Conservation (phyloP, 768 basidiomycete genomes). For the Naganishia antarctica region DNA sequence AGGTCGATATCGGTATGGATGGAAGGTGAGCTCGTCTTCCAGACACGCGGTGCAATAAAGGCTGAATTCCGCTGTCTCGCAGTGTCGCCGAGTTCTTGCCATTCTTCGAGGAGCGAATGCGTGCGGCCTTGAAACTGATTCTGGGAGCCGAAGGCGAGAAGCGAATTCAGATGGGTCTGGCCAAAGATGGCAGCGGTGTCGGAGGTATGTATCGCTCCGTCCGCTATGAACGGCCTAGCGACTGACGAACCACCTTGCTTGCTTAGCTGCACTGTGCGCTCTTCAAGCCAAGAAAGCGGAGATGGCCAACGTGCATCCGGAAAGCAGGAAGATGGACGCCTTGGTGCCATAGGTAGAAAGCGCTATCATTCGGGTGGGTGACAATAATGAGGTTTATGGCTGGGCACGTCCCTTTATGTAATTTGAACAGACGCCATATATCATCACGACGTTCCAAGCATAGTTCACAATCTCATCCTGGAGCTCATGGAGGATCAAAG, state of each 20-base stretch:
- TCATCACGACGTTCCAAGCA: no score
- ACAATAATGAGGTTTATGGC: no score
- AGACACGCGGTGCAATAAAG: no score
- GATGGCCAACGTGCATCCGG: slow-evolving; percentile 10
- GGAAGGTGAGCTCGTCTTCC: slow-evolving; percentile 56
- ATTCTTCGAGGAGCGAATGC: slow-evolving; percentile 67
- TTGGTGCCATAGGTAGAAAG: slow-evolving; percentile 16
- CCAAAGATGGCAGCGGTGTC: slow-evolving; percentile 95
- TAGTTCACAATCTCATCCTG: no score
- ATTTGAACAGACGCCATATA: no score
- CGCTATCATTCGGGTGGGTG: no score
- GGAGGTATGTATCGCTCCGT: slow-evolving; percentile 61
- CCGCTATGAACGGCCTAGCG: not conserved
- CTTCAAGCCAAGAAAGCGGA: slow-evolving; percentile 66
- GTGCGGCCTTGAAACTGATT: slow-evolving; percentile 67
- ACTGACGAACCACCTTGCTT: not conserved
- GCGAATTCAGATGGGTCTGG: slow-evolving; percentile 77
- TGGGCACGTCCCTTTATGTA: no score
- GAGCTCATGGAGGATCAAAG: no score
- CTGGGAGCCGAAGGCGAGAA: slow-evolving; percentile 77
- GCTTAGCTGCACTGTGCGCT: slow-evolving; percentile 78
- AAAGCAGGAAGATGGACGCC: slow-evolving; percentile 25
- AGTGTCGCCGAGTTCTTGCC: slow-evolving; percentile 88
- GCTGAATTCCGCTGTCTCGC: not conserved
- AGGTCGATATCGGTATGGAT: slow-evolving; percentile 79